These are phyloP conservation scores for Eucalyptus erythrocorys DNA, from an alignment of 345 rosid genomes.

Conservation along the genomic window DNA sequence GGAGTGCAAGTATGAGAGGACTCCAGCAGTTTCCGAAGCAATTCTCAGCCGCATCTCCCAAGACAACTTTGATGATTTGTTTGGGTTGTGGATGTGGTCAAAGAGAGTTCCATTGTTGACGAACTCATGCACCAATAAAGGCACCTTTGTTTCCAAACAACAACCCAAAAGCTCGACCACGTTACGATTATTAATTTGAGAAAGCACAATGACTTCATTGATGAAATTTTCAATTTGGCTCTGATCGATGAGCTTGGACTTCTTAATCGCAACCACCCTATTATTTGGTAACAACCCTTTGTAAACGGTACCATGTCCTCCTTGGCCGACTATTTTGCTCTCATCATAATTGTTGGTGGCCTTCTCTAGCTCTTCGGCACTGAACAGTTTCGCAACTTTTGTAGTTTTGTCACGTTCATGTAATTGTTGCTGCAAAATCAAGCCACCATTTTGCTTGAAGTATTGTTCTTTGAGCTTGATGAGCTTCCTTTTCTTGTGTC, in stretches of 20 bases:
- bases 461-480: not conserved
- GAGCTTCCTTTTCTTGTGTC: not conserved
- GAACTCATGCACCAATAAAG: slow-evolving; percentile 25
- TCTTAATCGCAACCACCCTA: slow-evolving; percentile 24
- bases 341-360: slow-evolving; percentile 23
- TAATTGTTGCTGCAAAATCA: slow-evolving; percentile 16
- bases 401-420: not conserved
- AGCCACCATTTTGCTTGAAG: slow-evolving; percentile 15
- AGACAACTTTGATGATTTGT: not conserved
- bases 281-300: slow-evolving; percentile 20
- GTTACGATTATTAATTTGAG: slow-evolving; percentile 29
- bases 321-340: slow-evolving; percentile 17
- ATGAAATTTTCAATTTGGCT: slow-evolving; percentile 27
- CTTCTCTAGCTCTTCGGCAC: slow-evolving; percentile 12
- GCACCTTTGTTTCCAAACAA: slow-evolving; percentile 31
- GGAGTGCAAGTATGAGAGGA: slow-evolving; percentile 20
- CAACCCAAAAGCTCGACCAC: slow-evolving; percentile 37
- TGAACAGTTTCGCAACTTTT: slow-evolving; percentile 8
- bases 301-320: slow-evolving; percentile 30
- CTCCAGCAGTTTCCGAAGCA: slow-evolving; percentile 16
- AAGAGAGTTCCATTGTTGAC: slow-evolving; percentile 23
- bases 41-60: slow-evolving; percentile 25
- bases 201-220: slow-evolving; percentile 25
- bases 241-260: slow-evolving; percentile 13
- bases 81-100: slow-evolving; percentile 11